Evolutionary conservation across 148 eudicot species (phyloP), one percentile per base, ranked within the genome.

Genomic region (Oxyria digyna): DNA sequence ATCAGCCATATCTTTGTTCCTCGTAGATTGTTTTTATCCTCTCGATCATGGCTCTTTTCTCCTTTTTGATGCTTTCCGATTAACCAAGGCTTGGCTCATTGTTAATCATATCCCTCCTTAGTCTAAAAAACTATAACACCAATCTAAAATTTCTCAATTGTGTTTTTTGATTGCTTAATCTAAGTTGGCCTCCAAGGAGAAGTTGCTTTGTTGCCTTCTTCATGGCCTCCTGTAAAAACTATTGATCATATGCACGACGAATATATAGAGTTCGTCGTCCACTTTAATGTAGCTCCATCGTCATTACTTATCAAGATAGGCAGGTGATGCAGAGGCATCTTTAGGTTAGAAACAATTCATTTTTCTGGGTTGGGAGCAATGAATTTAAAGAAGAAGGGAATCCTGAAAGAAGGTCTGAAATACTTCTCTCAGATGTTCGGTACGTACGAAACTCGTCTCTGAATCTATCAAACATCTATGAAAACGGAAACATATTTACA

Each of bases 381-480:
- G 85, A 73, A 81, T 57, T 75, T 77, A 37, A 85, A 84, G 73
- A 82, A 85, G 81, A 87, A 85, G 78, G 94, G 94, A 72, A 76
- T 85, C 3, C 52, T 85, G 63, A 85, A 82, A 31, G 37, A 13
- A 75, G 89, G 89, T 72, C 74, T 88, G 29, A 77, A 80, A 73
- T 85, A 85, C 69, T 82, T 88, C 71, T 78, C 86, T 33, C 85
- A 82, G 4, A 82, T 81, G 27, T 88, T 88, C 72, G 94, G 94
- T 82, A 73, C 41, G 73, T 37, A n/a, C n/a, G n/a, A n/a, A n/a
- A n/a, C n/a, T n/a, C n/a, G n/a, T n/a, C n/a, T n/a, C n/a, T n/a
- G n/a, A n/a, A n/a, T n/a, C n/a, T n/a, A n/a, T n/a, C n/a, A n/a
- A n/a, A n/a, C n/a, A n/a, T n/a, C n/a, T 3, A 42, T 42, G 13